These are phyloP conservation scores for Chlorencoelia australis DNA, from an alignment of 2,329 filamentous ascomycete genomes.

Conservation along the genomic window DNA sequence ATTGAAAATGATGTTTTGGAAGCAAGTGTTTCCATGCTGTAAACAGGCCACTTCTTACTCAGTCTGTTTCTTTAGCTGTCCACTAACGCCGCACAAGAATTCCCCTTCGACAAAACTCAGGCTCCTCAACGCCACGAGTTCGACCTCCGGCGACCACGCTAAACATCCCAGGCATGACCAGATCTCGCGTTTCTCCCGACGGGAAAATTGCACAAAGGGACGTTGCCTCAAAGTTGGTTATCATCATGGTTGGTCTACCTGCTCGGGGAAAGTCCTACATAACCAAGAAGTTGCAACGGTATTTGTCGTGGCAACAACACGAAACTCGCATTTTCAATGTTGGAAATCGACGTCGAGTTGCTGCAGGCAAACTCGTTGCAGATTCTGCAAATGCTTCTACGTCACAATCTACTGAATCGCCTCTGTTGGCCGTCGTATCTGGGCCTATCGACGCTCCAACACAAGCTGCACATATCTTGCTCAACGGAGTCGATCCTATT, in stretches of 20 bases:
- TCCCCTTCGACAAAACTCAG: slow-evolving; percentile 63
- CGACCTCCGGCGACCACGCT: slow-evolving; percentile 83
- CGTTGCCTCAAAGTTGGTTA: slow-evolving; percentile 91
- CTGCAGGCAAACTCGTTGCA: slow-evolving; percentile 51
- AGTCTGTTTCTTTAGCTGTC: too few species aligned
- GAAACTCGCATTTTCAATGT: slow-evolving; percentile 97
- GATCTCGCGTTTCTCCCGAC: slow-evolving; percentile 90
- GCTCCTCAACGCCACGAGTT: slow-evolving; percentile 65
- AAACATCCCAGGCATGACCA: slow-evolving; percentile 92
- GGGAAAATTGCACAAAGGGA: slow-evolving; percentile 88
- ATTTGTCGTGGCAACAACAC: slow-evolving; percentile 95
- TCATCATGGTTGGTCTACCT: slow-evolving; percentile 95
- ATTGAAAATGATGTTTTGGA: too few species aligned
- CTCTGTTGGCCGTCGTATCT: slow-evolving; percentile 21
- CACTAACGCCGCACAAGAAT: too few species aligned
- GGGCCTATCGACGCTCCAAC: slow-evolving; percentile 30
- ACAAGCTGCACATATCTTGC: slow-evolving; percentile 45
- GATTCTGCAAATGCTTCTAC: slow-evolving; percentile 19
- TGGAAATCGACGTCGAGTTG: slow-evolving; percentile 77
- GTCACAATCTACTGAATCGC: slow-evolving; percentile 9
- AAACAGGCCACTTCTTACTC: too few species aligned
- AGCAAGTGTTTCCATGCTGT: too few species aligned
- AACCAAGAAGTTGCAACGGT: slow-evolving; percentile 93
- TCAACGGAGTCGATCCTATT: slow-evolving; percentile 37
- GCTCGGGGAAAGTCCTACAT: slow-evolving; percentile 97